Conservation (phyloP, 805 yeast genomes). For the Pichia ethanolica region DNA sequence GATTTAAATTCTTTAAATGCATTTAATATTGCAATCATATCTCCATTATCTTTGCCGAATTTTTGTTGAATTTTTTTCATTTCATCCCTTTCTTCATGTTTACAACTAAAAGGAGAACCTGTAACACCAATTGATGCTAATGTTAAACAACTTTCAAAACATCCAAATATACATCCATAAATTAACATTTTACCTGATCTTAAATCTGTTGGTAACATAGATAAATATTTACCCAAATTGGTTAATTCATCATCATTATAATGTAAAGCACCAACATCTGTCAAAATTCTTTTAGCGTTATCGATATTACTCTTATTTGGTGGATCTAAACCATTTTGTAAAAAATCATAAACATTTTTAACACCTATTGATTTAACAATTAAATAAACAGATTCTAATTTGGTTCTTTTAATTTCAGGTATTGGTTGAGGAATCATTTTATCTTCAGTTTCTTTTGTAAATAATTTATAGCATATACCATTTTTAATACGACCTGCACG, state of each 20-base stretch:
- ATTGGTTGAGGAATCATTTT: constrained; percentile 66
- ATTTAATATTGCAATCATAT: constrained; percentile 57
- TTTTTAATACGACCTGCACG: constrained; percentile 93
- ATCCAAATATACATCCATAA: constrained; percentile 75
- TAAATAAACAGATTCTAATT: constrained; percentile 74
- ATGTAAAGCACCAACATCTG: constrained; percentile 66
- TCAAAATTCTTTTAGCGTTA: constrained; percentile 44
- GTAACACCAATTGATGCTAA: constrained; percentile 70
- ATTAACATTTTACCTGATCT: constrained; percentile 77
- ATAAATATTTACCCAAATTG: constrained; percentile 69
- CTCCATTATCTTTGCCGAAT: constrained; percentile 57
- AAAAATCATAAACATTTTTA: constrained; percentile 57
- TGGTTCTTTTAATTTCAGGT: constrained; percentile 83
- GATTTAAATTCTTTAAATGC: constrained; percentile 49
- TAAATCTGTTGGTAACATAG: constrained; percentile 80
- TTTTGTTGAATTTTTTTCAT: constrained; percentile 40
- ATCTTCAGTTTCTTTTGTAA: constrained; percentile 52
- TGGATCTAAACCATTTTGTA: constrained; percentile 73
- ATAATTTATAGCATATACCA: constrained; percentile 79
- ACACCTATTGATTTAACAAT: constrained; percentile 88
- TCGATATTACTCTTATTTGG: constrained; percentile 52
- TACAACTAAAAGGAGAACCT: constrained; percentile 66
- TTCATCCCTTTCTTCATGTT: constrained; percentile 55
- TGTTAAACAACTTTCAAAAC: constrained; percentile 69
- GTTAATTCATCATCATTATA: constrained; percentile 40